Base-by-base conservation (phyloP, 257 asterid species). In the Leonotis leonurus region DNA sequence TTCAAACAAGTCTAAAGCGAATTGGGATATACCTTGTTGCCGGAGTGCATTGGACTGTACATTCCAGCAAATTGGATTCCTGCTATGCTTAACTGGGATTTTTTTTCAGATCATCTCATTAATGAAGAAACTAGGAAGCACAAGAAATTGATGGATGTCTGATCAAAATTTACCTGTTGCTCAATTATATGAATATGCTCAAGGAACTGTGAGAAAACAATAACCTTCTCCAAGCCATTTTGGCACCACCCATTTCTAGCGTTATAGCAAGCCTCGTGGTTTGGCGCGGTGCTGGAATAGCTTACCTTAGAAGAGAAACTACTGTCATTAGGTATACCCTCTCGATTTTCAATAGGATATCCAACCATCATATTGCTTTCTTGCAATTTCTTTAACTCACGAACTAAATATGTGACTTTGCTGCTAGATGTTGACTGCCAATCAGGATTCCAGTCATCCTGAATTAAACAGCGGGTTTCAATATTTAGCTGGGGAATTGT, bases 401-500 rank as follows among this genome's bases (percentile, higher is more conserved):
- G 64, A 72, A 93, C 84, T 53, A 90, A 85, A 77, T 88, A 88
- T 43, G 86, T 65, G 50, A 85, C 96, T 80, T 90, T 92, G 81
- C 95, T 92, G 90, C 99, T 92, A 32, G 97, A 86, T 60, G 99
- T 92, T 52, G 89, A 92, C 75, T 86, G 90, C 99, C 99, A 92
- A 75, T 92, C 97, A 70, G 97, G 99, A 83, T 92, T 84, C 99
- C 99, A 92, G 75, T 83, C 90, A 67, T 93, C 98, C 98, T 93
- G 81, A 70, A 71, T 48, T 18, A 62, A 35, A 44, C 33, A 53
- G 70, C 33, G 55, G n/a, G 29, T 64, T 68, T 56, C 43, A 57
- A 58, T 45, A 50, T 35, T 30, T 18, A 43, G 17, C 61, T n/a
- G n/a, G n/a, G n/a, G n/a, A n/a, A 43, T 53, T 43, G 36, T 21